A percentile compares a stretch with the other conserved stretches of the same genome.
These are phyloP conservation scores for Hura crepitans DNA, from an alignment of 441 rosid genomes.

Conservation along the genomic window DNA sequence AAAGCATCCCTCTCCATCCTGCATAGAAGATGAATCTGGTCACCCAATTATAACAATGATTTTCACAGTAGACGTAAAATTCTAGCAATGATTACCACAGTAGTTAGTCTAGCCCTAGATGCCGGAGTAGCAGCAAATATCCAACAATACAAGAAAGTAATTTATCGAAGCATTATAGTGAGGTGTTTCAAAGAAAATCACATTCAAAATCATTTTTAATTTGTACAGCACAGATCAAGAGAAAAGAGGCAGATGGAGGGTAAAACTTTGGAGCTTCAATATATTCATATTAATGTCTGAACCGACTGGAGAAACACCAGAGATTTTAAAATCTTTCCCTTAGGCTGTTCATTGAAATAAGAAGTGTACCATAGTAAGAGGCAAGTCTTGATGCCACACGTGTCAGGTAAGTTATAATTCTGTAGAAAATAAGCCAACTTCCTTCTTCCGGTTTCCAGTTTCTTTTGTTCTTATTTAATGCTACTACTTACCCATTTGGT, in stretches of 20 bases:
- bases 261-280: neutral
- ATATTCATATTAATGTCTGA: neutral
- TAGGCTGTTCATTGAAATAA: neutral
- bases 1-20: constrained; percentile 92
- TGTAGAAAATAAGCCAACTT: neutral
- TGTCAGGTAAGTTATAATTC: neutral
- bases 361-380: neutral
- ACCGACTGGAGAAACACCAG: neutral
- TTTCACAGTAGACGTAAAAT: constrained; percentile 5
- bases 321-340: neutral
- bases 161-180: neutral
- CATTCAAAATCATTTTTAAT: neutral
- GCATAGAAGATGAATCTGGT: constrained; percentile 18
- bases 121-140: neutral
- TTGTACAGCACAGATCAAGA: neutral
- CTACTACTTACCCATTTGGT: neutral
- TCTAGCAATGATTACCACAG: neutral
- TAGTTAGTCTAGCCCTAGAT: neutral
- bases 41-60: neutral
- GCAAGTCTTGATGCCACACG: neutral
- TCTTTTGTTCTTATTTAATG: neutral
- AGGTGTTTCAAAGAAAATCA: neutral
- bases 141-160: neutral
- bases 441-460: neutral
- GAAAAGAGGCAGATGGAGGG: neutral